Conservation (phyloP, 805 yeast genomes). For the Wickerhamomyces tratensis region DNA sequence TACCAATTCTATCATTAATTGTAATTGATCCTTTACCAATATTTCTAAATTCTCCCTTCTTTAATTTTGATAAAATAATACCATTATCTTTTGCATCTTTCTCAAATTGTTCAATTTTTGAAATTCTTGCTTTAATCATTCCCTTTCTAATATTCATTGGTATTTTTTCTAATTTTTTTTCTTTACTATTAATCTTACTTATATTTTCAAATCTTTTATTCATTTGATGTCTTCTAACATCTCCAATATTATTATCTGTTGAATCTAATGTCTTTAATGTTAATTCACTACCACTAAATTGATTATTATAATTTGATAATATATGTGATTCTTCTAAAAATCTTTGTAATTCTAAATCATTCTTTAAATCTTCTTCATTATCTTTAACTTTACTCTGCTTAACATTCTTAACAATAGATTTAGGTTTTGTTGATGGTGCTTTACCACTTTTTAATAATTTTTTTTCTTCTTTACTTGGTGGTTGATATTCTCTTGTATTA, state of each 20-base stretch:
- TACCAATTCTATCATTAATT: constrained; percentile 30
- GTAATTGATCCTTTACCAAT: constrained; percentile 33
- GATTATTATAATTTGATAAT: constrained; percentile 24
- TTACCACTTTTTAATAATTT: constrained; percentile 51
- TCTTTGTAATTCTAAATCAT: constrained; percentile 66
- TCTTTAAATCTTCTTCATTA: constrained; percentile 47
- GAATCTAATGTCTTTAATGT: constrained; percentile 53
- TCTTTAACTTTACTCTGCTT: constrained; percentile 16
- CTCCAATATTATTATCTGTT: constrained; percentile 37
- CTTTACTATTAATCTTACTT: constrained; percentile 35
- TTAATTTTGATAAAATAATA: constrained; percentile 65
- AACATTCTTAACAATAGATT: neutral
- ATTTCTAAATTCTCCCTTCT: constrained; percentile 58
- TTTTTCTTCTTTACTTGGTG: constrained; percentile 36
- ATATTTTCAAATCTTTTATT: constrained; percentile 44
- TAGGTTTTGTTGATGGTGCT: constrained; percentile 35
- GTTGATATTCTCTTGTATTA: constrained; percentile 17
- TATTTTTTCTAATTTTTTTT: constrained; percentile 54
- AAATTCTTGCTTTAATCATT: constrained; percentile 50
- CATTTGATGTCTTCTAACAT: constrained; percentile 55
- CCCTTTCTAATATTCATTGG: constrained; percentile 89
- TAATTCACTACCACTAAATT: constrained; percentile 47
- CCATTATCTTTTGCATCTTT: constrained; percentile 85
- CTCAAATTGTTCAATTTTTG: constrained; percentile 48
- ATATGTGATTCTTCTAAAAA: constrained; percentile 67